These are phyloP conservation scores for Blumeria hordei DNA, from an alignment of 2,329 filamentous ascomycete genomes.

Conservation along the genomic window DNA sequence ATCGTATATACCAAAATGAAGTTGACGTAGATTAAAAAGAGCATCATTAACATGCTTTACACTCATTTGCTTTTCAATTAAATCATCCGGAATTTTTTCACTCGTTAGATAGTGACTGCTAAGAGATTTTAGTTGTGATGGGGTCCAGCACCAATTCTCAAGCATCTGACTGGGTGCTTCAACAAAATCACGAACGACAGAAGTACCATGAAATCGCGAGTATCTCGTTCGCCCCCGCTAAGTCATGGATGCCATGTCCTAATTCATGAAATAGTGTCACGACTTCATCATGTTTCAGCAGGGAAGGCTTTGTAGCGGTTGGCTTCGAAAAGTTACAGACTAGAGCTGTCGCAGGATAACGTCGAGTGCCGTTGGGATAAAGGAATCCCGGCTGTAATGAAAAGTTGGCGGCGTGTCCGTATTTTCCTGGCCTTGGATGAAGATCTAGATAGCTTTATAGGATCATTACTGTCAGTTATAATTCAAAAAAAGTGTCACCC, in stretches of 20 bases:
- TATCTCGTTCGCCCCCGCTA: constrained; percentile 38
- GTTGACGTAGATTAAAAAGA: constrained; percentile 52
- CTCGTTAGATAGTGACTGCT: constrained; percentile 50
- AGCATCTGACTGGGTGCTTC: constrained; percentile 52
- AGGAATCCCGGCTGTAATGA: constrained; percentile 51
- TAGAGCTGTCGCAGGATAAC: constrained; percentile 55
- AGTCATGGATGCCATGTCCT: constrained; percentile 46
- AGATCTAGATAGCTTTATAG: constrained; percentile 40
- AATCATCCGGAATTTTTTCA: constrained; percentile 46
- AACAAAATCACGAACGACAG: constrained; percentile 42
- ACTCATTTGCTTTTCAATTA: constrained; percentile 48
- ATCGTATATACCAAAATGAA: constrained; percentile 64
- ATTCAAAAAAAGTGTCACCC: not conserved
- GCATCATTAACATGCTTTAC: constrained; percentile 67
- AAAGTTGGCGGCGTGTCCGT: constrained; percentile 70
- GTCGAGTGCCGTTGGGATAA: constrained; percentile 39
- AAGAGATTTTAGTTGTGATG: constrained; percentile 36
- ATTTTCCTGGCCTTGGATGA: constrained; percentile 59
- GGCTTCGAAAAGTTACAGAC: constrained; percentile 77
- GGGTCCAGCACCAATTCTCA: constrained; percentile 54
- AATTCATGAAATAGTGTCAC: constrained; percentile 64
- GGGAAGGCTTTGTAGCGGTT: constrained; percentile 47
- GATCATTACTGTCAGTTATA: not conserved
- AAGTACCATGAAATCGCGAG: constrained; percentile 43
- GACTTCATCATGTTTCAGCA: constrained; percentile 65